A percentile compares a stretch with the other conserved stretches of the same genome.
Conservation (phyloP, 129 eudicot species). For the Flaveria bidentis region DNA sequence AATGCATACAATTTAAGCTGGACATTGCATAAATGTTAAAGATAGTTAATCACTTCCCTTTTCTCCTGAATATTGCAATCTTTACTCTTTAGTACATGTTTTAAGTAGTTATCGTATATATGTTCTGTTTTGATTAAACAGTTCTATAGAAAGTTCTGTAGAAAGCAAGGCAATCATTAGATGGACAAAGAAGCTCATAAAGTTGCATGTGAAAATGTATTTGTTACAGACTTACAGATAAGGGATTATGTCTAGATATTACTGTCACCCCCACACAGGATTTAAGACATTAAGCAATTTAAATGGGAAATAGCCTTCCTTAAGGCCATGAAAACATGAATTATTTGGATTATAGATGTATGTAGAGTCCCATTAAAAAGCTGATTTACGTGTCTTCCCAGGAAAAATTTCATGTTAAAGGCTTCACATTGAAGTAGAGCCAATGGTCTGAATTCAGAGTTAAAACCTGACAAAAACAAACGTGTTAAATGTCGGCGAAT, state of each 20-base stretch:
- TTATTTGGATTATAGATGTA: neutral
- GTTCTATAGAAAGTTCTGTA: too few relatives aligned
- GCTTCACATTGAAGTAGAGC: constrained; percentile 11
- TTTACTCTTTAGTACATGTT: neutral
- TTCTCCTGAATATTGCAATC: neutral
- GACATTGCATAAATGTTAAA: neutral
- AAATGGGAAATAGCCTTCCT: neutral
- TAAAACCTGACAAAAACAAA: too few relatives aligned
- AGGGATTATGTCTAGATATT: neutral
- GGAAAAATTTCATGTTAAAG: neutral
- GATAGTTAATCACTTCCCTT: neutral
- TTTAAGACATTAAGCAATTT: neutral
- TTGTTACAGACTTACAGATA: neutral
- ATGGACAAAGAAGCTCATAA: neutral
- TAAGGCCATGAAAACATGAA: neutral
- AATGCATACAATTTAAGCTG: neutral
- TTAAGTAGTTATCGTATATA: neutral
- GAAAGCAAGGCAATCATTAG: too few relatives aligned
- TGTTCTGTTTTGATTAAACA: neutral
- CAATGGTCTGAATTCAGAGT: neutral
- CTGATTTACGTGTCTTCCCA: too few relatives aligned
- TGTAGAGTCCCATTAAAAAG: neutral
- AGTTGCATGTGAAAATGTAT: constrained; percentile 2
- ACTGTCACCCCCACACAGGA: neutral
- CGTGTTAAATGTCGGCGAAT: too few relatives aligned